Conservation (phyloP, 371 early-diverging fungal species). For the Coemansia sp. region DNA sequence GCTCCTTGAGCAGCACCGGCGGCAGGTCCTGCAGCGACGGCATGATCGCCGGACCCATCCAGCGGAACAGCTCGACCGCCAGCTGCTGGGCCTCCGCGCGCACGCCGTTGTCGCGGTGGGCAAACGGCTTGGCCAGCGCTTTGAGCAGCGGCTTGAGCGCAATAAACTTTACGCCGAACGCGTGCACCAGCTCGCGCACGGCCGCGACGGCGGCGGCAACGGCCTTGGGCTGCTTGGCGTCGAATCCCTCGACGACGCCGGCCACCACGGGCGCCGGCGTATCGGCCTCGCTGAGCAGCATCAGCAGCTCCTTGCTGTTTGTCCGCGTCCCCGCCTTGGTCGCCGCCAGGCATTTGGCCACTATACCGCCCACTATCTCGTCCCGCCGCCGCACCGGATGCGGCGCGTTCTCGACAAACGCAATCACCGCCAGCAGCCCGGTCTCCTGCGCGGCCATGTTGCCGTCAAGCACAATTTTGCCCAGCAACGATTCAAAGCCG, state of each 20-base stretch:
- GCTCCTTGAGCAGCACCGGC: conserved; percentile 71
- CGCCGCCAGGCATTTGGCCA: conserved; percentile 87
- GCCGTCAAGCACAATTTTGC: conserved; percentile 80
- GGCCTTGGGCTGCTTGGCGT: conserved; percentile 89
- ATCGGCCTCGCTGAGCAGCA: conserved; percentile 87
- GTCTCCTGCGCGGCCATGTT: conserved; percentile 93
- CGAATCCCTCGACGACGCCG: conserved; percentile 69
- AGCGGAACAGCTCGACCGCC: conserved; percentile 50
- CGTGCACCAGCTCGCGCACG: conserved; percentile 72
- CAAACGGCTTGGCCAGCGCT: conserved; percentile 82
- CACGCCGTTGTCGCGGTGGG: conserved; percentile 90
- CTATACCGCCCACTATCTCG: conserved; percentile 72
- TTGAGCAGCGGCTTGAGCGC: conserved; percentile 83
- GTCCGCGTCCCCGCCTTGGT: conserved; percentile 78
- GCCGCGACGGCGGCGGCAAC: conserved; percentile 74
- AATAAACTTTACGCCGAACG: conserved; percentile 78
- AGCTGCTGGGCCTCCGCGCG: conserved; percentile 74
- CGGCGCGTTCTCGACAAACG: conserved; percentile 82
- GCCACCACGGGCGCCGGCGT: conserved; percentile 80
- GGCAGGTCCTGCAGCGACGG: conserved; percentile 47
- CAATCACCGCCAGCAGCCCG: conserved; percentile 71
- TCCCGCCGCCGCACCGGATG: conserved; percentile 71
- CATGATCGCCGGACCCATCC: conserved; percentile 52
- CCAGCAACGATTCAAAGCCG: conserved; percentile 66
- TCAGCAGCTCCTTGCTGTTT: conserved; percentile 74